Conservation (phyloP, 1,284 basidiomycete species). For the Rhodotorula sp. region DNA sequence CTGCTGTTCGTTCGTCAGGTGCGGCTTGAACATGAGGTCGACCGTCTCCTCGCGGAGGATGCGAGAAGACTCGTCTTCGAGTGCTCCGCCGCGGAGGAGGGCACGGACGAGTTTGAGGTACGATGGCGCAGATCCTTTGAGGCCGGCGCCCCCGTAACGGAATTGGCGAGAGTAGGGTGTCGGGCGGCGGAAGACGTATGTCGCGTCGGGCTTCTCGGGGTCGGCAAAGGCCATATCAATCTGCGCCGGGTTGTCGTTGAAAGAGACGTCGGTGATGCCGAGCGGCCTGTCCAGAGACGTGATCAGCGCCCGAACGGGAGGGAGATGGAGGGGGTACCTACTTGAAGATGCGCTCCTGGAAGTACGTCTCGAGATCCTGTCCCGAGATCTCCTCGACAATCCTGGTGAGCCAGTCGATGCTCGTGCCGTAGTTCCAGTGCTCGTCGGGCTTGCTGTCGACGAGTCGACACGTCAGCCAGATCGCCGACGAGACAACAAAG, state of each 20-base stretch:
- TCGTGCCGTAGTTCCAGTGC: slow-evolving; percentile 21
- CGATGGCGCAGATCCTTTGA: slow-evolving; percentile 20
- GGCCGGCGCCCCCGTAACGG: slow-evolving; percentile 28
- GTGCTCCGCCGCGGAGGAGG: slow-evolving; percentile 19
- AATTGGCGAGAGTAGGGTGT: neutral
- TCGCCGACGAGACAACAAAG: rapidly evolving
- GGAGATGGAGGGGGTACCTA: neutral
- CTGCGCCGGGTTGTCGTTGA: neutral
- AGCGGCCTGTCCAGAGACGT: slow-evolving; percentile 16
- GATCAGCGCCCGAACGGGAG: neutral
- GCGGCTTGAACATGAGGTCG: slow-evolving; percentile 31
- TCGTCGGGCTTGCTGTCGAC: neutral
- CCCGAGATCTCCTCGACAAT: slow-evolving; percentile 24
- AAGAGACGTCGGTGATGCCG: slow-evolving; percentile 33
- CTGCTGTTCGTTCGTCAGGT: neutral
- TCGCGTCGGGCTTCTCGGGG: neutral
- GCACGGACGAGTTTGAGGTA: slow-evolving; percentile 29
- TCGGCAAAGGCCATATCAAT: slow-evolving; percentile 7
- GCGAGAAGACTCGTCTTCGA: slow-evolving; percentile 1
- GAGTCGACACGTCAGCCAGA: neutral
- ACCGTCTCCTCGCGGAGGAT: slow-evolving; percentile 27
- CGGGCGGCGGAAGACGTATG: neutral
- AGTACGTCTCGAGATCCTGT: slow-evolving; percentile 14
- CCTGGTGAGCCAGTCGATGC: slow-evolving; percentile 26
- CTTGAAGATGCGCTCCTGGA: slow-evolving; percentile 28